Evolutionary conservation across 2,329 filamentous ascomycete species (phyloP).

Genomic region (Juglanconis oblonga): DNA sequence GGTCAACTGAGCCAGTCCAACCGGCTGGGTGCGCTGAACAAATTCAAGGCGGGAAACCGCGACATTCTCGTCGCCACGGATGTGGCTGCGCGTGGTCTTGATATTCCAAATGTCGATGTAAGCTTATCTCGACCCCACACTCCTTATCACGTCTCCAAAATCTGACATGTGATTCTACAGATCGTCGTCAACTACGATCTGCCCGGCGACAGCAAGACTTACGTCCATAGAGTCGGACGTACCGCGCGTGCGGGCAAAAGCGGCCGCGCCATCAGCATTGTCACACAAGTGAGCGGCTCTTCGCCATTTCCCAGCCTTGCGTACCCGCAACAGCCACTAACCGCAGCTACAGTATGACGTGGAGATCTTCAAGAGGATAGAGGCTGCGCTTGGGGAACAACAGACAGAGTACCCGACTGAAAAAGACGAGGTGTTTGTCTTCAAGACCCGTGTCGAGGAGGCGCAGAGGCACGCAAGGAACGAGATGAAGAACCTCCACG

Average conservation of each 20-base stretch:
- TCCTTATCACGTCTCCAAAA: background rate
- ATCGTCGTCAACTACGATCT: constrained; percentile 58
- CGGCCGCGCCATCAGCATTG: constrained; percentile 75
- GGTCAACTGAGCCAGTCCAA: constrained; percentile 86
- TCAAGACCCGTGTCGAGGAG: constrained; percentile 74
- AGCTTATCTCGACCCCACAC: background rate
- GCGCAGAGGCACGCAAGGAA: constrained; percentile 76
- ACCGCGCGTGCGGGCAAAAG: constrained; percentile 85
- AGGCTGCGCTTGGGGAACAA: constrained; percentile 77
- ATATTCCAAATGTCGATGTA: constrained; percentile 83
- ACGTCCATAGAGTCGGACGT: constrained; percentile 84
- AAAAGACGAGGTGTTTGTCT: constrained; percentile 83
- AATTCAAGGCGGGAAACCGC: constrained; percentile 78
- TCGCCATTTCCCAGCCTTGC: background rate
- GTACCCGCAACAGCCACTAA: background rate
- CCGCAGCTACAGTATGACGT: constrained; percentile 48
- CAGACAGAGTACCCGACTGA: constrained; percentile 65
- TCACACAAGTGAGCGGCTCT: constrained; percentile 58
- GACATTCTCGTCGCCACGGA: constrained; percentile 91
- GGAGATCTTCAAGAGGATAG: constrained; percentile 77
- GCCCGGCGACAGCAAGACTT: constrained; percentile 82
- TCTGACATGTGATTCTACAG: background rate
- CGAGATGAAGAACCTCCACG: constrained; percentile 78
- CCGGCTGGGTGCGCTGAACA: constrained; percentile 82
- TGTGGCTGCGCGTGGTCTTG: constrained; percentile 87